These are phyloP conservation scores for Erodium maritimum DNA, from an alignment of 345 rosid genomes.

Conservation along the genomic window DNA sequence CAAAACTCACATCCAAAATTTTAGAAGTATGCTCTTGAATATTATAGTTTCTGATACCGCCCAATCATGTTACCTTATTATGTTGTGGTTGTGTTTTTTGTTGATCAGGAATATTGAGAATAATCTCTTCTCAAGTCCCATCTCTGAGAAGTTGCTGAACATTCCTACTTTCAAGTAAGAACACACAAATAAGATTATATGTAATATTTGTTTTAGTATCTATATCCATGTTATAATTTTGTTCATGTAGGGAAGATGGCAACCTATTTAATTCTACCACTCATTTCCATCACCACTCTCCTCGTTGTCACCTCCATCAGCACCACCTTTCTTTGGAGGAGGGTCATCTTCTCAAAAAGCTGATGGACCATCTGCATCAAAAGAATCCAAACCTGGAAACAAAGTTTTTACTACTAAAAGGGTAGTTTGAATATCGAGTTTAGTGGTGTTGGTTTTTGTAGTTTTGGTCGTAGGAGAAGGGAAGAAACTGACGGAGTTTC, in stretches of 20 bases:
- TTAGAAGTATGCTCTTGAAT: background rate
- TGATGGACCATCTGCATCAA: constrained; percentile 47
- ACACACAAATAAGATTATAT: background rate
- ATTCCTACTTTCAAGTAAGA: constrained; percentile 66
- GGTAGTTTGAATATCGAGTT: constrained; percentile 68
- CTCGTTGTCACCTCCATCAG: constrained; percentile 26
- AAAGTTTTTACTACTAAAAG: constrained; percentile 36
- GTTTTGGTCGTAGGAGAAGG: constrained; percentile 42
- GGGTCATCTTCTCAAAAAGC: constrained; percentile 35
- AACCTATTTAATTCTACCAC: constrained; percentile 51
- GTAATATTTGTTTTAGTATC: too few relatives aligned
- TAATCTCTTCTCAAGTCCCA: constrained; percentile 75
- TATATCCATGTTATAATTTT: background rate
- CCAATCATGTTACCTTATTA: background rate
- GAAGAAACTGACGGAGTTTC: constrained; percentile 33
- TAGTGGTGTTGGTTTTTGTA: constrained; percentile 39
- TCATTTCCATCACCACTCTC: constrained; percentile 33
- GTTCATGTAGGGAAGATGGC: constrained; percentile 58
- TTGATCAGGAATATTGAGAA: constrained; percentile 79
- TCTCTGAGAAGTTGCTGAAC: constrained; percentile 60
- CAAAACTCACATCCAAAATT: too few relatives aligned
- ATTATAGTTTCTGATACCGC: constrained; percentile 2
- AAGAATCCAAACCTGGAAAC: constrained; percentile 32
- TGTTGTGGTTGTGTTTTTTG: background rate
- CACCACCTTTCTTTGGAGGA: constrained; percentile 14